These are phyloP conservation scores for Alternaria alternata DNA, from an alignment of 2,329 filamentous ascomycete species.

Conservation along the genomic window DNA sequence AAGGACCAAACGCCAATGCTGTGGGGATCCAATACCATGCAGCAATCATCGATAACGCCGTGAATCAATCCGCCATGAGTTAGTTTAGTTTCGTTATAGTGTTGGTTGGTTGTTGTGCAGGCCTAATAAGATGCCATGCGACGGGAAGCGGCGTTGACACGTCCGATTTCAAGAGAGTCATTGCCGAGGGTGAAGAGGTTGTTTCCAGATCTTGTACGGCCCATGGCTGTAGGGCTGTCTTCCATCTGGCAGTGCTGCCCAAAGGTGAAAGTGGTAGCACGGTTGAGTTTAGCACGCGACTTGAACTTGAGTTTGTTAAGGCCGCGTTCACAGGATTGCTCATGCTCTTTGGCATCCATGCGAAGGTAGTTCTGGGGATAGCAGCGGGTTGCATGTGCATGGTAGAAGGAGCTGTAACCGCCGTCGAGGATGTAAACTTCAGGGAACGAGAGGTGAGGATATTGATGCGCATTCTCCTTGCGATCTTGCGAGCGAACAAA, in stretches of 20 bases:
- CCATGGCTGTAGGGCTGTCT: slow-evolving; percentile 65
- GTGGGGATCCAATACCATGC: slow-evolving; percentile 42
- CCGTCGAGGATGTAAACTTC: slow-evolving; percentile 97
- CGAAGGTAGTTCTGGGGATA: slow-evolving; percentile 95
- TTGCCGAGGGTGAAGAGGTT: slow-evolving; percentile 42
- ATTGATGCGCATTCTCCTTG: slow-evolving; percentile 81
- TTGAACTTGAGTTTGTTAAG: slow-evolving; percentile 87
- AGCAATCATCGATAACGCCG: slow-evolving; percentile 49
- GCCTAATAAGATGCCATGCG: slow-evolving; percentile 52
- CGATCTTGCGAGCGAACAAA: slow-evolving; percentile 91
- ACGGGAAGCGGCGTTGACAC: slow-evolving; percentile 38
- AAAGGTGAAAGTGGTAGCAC: slow-evolving; percentile 95
- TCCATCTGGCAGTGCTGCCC: slow-evolving; percentile 74
- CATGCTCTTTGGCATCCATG: slow-evolving; percentile 93
- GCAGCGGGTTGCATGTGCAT: slow-evolving; percentile 79
- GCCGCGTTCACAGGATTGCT: slow-evolving; percentile 90
- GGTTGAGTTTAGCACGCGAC: slow-evolving; percentile 76
- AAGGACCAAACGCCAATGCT: slow-evolving; percentile 46
- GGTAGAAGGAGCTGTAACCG: slow-evolving; percentile 93
- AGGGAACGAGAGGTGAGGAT: slow-evolving; percentile 90
- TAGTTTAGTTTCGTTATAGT: slow-evolving; percentile 42
- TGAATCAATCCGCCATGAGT: slow-evolving; percentile 47
- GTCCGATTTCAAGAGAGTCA: slow-evolving; percentile 43
- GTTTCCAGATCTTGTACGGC: slow-evolving; percentile 45
- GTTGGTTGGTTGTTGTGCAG: slow-evolving; percentile 28